A percentile compares a stretch with the other conserved stretches of the same genome.
Evolutionary conservation across 306 rosid species (phyloP).

Genomic region (Notholithocarpus densiflorus): DNA sequence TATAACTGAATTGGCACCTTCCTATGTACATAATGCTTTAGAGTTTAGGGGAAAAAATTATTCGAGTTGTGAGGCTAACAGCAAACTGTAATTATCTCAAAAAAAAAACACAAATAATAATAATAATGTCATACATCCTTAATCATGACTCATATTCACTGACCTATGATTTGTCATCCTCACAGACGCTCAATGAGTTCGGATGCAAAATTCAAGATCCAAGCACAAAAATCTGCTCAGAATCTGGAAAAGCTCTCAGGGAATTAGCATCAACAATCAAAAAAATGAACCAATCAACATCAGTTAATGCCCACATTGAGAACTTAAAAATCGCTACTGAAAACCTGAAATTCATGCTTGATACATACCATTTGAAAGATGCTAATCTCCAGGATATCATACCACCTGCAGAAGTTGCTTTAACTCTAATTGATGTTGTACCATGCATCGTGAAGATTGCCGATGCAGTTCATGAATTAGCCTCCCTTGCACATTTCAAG

Average conservation of each 20-base stretch:
- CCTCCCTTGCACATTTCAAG: slow-evolving; percentile 8
- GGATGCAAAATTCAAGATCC: slow-evolving; percentile 34
- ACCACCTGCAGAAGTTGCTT: not conserved
- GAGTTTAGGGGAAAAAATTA: too few relatives aligned
- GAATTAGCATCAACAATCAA: slow-evolving; percentile 30
- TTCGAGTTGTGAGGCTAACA: fast-evolving
- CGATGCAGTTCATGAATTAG: slow-evolving; percentile 8
- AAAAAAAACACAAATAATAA: too few relatives aligned
- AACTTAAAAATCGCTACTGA: slow-evolving; percentile 24
- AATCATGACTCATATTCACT: too few relatives aligned
- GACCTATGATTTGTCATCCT: not conserved
- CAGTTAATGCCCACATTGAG: slow-evolving; percentile 22
- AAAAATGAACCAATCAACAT: slow-evolving; percentile 25
- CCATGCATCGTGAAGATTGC: slow-evolving; percentile 1
- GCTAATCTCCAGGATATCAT: not conserved
- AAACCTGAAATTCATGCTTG: slow-evolving; percentile 18
- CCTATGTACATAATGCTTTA: fast-evolving
- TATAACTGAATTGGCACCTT: too few relatives aligned
- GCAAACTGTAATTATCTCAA: too few relatives aligned
- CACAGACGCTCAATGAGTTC: slow-evolving; percentile 24
- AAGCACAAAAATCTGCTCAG: slow-evolving; percentile 35
- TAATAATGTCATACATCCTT: too few relatives aligned
- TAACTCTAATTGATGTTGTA: slow-evolving; percentile 3
- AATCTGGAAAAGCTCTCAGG: slow-evolving; percentile 36
- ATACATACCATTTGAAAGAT: not conserved